Evolutionary conservation across 192 early-diverging fungal species (phyloP).

Genomic region (Gaertneriomyces semiglobifer): DNA sequence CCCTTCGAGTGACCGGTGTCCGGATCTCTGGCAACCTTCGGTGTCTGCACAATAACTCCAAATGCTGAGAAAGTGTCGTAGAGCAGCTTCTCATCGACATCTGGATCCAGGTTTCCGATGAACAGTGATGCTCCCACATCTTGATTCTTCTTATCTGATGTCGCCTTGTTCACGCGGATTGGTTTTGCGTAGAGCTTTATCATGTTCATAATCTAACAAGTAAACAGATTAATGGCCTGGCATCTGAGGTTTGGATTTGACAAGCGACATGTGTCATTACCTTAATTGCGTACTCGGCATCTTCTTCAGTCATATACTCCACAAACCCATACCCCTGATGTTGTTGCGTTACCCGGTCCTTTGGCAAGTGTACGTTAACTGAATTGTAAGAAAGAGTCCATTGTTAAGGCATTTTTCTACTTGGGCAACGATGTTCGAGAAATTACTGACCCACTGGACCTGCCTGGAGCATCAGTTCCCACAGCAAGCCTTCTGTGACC

Average conservation of each 20-base stretch:
- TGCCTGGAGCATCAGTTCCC: conserved; percentile 98
- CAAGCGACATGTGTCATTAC: conserved; percentile 3
- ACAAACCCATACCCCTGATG: conserved; percentile 96
- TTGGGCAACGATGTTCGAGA: not conserved
- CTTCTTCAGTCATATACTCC: conserved; percentile 89
- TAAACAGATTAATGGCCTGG: not conserved
- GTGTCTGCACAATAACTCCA: conserved; percentile 83
- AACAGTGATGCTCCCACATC: conserved; percentile 97
- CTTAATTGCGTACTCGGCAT: conserved; percentile 94
- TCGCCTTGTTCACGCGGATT: conserved; percentile 92
- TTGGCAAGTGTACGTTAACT: conserved; percentile 95
- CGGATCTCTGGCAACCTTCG: conserved; percentile 80
- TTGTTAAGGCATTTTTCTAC: not conserved
- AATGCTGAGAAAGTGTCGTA: conserved; percentile 95
- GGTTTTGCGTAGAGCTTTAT: conserved; percentile 93
- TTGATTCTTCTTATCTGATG: conserved; percentile 73
- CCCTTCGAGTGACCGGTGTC: conserved; percentile 85
- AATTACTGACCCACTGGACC: conserved; percentile 76
- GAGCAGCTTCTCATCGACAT: conserved; percentile 84
- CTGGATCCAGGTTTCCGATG: conserved; percentile 92
- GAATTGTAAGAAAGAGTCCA: not conserved
- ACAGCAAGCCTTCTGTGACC: conserved; percentile 86
- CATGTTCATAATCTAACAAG: conserved; percentile 82
- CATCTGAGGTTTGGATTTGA: not conserved
- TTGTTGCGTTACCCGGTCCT: conserved; percentile 91